Evolutionary conservation across 768 basidiomycete genomes (phyloP).

Genomic region (Leccinum sublutescens): DNA sequence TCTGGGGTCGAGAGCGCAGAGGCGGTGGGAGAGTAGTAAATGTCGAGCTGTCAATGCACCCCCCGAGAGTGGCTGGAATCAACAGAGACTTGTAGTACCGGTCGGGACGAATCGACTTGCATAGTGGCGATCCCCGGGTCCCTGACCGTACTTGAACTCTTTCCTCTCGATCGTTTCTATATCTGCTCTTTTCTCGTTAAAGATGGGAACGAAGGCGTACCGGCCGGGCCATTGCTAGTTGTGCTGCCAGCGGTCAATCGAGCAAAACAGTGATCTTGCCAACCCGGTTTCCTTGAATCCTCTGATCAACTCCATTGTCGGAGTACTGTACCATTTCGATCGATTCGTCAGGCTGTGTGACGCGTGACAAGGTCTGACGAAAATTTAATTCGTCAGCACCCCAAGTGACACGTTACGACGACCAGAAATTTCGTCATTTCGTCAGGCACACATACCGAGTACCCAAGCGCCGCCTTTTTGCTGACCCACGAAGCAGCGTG

Average conservation of each 20-base stretch:
- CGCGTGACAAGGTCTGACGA: no score
- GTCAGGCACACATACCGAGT: no score
- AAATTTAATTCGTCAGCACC: no score
- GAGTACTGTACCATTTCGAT: neutral
- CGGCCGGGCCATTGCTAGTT: constrained; percentile 35
- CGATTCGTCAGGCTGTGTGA: no score
- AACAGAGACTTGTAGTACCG: neutral
- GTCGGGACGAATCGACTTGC: neutral
- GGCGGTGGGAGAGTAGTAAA: constrained; percentile 52
- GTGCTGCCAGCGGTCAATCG: constrained; percentile 5
- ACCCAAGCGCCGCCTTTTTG: no score
- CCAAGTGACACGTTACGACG: no score
- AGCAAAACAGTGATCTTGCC: constrained; percentile 21
- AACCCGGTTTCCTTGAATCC: constrained; percentile 31
- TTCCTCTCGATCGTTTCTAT: constrained; percentile 51
- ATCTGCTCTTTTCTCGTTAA: constrained; percentile 43
- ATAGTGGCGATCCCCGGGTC: constrained; percentile 46
- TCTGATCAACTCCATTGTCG: constrained; percentile 38
- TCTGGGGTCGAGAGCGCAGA: constrained; percentile 19
- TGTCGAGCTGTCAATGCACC: constrained; percentile 48
- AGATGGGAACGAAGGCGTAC: constrained; percentile 45
- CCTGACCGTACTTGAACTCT: constrained; percentile 55
- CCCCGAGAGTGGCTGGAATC: neutral
- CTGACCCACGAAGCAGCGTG: no score
- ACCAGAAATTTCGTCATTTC: no score